Evolutionary conservation across 768 basidiomycete genomes (phyloP), one percentile per base, ranked within the genome.

Genomic region (Rhodotorula kratochvilovae): DNA sequence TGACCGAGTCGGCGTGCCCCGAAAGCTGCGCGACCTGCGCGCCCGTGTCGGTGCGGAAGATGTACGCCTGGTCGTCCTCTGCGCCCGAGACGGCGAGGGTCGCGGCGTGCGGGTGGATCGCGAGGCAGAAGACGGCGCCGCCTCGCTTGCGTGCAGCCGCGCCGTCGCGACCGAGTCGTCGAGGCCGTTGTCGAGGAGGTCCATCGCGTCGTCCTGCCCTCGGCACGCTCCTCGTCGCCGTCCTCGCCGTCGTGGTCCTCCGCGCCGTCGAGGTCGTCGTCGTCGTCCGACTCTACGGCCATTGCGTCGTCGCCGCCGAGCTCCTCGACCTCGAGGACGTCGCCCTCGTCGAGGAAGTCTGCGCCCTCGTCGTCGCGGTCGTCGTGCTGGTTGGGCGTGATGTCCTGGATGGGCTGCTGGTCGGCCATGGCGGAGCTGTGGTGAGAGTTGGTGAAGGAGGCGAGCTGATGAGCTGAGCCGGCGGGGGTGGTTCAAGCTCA

Each of bases 1-100:
- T 87, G 58, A 99, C 92, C 72, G 91, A 93, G 79, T 99, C 96
- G 13, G 88, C 87, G 80, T 99, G 96, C 5, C 96, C 96, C 0
- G 90, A 89, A 61, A 99, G 84, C 81, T 88, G 90, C 62, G 87
- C 89, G 68, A 95, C 83, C 75, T 88, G 82, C 77, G 90, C 87
- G 23, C 92, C 91, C 55, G 88, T 87, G 5, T 87, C 87, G 60
- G 90, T 87, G 74, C 92, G 87, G 91, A 92, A 99, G 75, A 99
- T 86, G 81, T 91, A 98, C 48, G 91, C 96, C 0, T 90, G 80
- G 79, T 98, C 94, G 79, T 98, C 96, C 81, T 96, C 92, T 29
- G 92, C 96, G 36, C 96, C 96, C 1, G 93, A 92, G 31, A 87
- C 89, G 13, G 91, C 93, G 31, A 98, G 83, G 7, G 89, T 86